phyloP scores from a whole-genome alignment of 1,284 basidiomycete species.

The Trametes versicolor region DNA sequence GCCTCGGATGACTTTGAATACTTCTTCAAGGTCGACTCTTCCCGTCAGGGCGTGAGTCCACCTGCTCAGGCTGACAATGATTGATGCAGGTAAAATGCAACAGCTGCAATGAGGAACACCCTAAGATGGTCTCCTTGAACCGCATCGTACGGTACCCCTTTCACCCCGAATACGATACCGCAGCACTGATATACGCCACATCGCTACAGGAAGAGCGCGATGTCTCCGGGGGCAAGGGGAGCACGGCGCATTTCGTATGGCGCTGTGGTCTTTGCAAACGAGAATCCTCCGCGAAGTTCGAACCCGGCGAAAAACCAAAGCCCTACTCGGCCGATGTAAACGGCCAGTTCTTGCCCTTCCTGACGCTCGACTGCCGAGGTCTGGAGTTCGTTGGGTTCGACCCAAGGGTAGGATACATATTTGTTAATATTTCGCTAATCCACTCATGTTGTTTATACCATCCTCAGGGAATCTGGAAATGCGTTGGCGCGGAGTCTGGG shows the following conservation, averaged over 20 bases:
- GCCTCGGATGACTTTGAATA: slow-evolving; percentile 75
- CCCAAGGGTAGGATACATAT: slow-evolving; percentile 56
- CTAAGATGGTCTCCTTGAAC: slow-evolving; percentile 75
- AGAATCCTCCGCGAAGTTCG: slow-evolving; percentile 84
- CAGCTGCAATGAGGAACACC: slow-evolving; percentile 78
- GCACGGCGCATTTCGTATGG: slow-evolving; percentile 82
- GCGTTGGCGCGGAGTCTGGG: slow-evolving; percentile 63
- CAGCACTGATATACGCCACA: neutral
- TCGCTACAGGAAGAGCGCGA: slow-evolving; percentile 66
- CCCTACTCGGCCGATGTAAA: slow-evolving; percentile 68
- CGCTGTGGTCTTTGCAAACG: slow-evolving; percentile 78
- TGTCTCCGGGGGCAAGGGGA: slow-evolving; percentile 71
- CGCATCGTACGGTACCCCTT: slow-evolving; percentile 58
- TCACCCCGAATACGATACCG: neutral
- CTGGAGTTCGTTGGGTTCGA: slow-evolving; percentile 81
- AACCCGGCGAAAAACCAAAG: slow-evolving; percentile 55
- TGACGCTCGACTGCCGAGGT: slow-evolving; percentile 80
- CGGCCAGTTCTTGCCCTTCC: slow-evolving; percentile 66
- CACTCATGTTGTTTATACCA: too few species aligned
- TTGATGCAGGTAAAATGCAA: slow-evolving; percentile 76
- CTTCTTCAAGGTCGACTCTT: slow-evolving; percentile 69
- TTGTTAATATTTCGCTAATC: neutral
- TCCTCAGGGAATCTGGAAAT: slow-evolving; percentile 73
- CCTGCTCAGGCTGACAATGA: too few species aligned
- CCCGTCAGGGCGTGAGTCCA: neutral